Conservation (phyloP, 2,329 filamentous ascomycete genomes). For the Nothophaeocryptopus gaeumannii region DNA sequence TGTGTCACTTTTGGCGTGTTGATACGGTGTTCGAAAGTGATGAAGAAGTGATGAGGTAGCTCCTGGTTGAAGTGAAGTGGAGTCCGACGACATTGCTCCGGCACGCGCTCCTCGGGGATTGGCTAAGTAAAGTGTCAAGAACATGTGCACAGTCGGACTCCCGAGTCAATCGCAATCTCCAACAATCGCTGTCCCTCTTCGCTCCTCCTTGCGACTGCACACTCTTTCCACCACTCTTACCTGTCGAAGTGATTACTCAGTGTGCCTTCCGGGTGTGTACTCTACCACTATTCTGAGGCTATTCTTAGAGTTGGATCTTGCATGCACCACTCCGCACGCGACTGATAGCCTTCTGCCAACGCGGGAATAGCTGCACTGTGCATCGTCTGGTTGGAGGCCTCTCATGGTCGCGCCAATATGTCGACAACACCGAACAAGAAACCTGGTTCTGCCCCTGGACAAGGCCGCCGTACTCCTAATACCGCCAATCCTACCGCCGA, state of each 20-base stretch:
- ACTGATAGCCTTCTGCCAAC: background rate
- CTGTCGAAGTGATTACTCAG: background rate
- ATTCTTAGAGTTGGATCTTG: constrained; percentile 13
- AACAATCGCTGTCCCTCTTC: background rate
- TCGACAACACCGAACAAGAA: constrained; percentile 21
- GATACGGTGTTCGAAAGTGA: no score
- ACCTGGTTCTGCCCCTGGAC: constrained; percentile 10
- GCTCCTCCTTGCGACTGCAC: no score
- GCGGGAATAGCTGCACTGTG: no score
- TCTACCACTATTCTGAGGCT: background rate
- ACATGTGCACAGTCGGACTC: background rate
- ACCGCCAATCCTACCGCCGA: constrained; percentile 13
- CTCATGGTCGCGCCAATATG: no score
- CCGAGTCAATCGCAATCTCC: constrained; percentile 8
- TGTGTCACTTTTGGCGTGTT: no score
- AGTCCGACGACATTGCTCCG: no score
- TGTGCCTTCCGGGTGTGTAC: background rate
- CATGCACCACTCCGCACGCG: background rate
- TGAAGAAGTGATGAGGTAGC: no score
- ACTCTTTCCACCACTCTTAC: no score
- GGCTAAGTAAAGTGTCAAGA: background rate
- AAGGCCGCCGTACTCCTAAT: constrained; percentile 17
- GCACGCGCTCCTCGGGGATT: no score
- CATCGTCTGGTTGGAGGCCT: no score
- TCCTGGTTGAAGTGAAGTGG: no score